Evolutionary conservation across 2,329 filamentous ascomycete genomes (phyloP).

Genomic region (Xylaria sp.): DNA sequence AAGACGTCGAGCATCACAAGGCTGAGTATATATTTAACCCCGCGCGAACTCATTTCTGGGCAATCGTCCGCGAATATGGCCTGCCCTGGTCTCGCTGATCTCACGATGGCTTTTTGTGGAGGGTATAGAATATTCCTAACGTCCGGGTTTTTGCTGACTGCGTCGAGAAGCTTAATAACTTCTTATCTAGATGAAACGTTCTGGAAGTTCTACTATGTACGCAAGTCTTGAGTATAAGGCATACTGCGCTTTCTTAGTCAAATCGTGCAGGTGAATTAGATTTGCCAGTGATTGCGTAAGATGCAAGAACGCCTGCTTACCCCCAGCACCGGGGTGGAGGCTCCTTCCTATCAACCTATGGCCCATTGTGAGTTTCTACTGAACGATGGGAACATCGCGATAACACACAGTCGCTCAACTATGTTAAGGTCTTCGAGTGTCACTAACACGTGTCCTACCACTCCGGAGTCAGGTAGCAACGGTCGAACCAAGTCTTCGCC

Average conservation of each 20-base stretch:
- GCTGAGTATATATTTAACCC: slow-evolving; percentile 37
- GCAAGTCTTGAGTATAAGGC: slow-evolving; percentile 56
- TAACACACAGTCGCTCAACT: too few relatives aligned
- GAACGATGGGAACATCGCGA: too few relatives aligned
- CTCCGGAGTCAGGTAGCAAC: neutral
- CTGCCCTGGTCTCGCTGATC: neutral
- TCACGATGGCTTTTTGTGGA: slow-evolving; percentile 11
- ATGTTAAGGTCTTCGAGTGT: too few relatives aligned
- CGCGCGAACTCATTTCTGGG: slow-evolving; percentile 7
- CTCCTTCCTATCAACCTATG: too few relatives aligned
- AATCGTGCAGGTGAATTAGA: too few relatives aligned
- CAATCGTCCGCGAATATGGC: neutral
- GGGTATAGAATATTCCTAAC: slow-evolving; percentile 28
- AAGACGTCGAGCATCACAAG: slow-evolving; percentile 11
- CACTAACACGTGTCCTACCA: too few relatives aligned
- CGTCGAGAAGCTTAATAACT: slow-evolving; percentile 43
- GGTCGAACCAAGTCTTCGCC: neutral
- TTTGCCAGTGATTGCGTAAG: too few relatives aligned
- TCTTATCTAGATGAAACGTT: slow-evolving; percentile 66
- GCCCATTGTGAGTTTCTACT: too few relatives aligned
- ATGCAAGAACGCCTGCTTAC: too few relatives aligned
- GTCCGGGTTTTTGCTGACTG: slow-evolving; percentile 19
- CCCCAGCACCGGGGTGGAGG: too few relatives aligned
- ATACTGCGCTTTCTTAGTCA: too few relatives aligned
- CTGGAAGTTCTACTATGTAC: slow-evolving; percentile 46